These are phyloP conservation scores for Podospora pseudoanserina DNA, from an alignment of 495 filamentous ascomycete genomes.

Conservation along the genomic window DNA sequence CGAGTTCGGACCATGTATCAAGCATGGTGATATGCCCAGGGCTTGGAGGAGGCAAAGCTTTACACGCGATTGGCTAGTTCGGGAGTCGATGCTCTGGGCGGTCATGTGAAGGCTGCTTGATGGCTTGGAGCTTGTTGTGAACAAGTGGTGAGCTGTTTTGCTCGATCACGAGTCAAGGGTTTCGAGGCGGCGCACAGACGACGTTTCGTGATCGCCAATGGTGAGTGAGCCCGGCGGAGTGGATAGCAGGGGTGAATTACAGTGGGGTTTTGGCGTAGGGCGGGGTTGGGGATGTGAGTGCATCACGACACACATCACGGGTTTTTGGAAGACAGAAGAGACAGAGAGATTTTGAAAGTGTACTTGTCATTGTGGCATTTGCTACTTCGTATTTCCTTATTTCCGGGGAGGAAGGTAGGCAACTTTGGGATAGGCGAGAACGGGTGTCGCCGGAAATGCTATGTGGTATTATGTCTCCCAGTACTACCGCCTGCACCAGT, in stretches of 20 bases:
- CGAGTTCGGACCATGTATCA: not conserved
- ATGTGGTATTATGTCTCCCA: not conserved
- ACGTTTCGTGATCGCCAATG: not conserved
- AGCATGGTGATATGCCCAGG: not conserved
- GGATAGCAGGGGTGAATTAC: slow-evolving; percentile 3
- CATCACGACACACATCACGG: not conserved
- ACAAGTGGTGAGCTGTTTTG: not conserved
- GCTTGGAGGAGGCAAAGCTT: too few species aligned
- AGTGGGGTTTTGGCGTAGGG: not conserved
- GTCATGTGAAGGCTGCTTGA: not conserved
- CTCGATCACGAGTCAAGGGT: slow-evolving; percentile 9
- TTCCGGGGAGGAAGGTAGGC: too few species aligned
- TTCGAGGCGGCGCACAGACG: not conserved
- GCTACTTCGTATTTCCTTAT: not conserved
- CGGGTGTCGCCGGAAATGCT: not conserved
- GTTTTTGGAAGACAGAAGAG: not conserved
- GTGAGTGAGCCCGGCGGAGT: not conserved
- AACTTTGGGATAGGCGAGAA: not conserved
- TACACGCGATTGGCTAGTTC: not conserved
- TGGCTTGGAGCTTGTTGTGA: not conserved
- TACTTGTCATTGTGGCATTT: not conserved
- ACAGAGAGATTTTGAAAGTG: not conserved
- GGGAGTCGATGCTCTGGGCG: not conserved
- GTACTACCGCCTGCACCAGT: not conserved
- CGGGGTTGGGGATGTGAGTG: not conserved